Evolutionary conservation across 768 basidiomycete genomes (phyloP), one percentile per base, ranked within the genome.

Genomic region (Collybiopsis luxurians): DNA sequence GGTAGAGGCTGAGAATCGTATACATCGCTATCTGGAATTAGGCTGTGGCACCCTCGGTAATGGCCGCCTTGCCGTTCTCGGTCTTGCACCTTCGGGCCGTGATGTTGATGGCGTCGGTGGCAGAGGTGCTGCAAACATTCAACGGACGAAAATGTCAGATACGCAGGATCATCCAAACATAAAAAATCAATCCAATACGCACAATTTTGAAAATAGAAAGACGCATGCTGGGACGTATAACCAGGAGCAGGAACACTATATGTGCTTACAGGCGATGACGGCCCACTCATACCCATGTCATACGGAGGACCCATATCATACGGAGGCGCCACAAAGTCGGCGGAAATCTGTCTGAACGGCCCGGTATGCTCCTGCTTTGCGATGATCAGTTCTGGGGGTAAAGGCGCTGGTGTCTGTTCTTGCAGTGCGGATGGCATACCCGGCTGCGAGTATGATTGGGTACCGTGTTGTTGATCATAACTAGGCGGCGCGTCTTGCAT

Each of bases 401-500:
- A 21, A 34, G 48, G 48, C 9, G 30, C 21, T 13, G 34, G 15
- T 9, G 31, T 34, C n/a, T 36, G 48, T n/a, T 26, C 28, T 6
- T 49, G n/a, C 10, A 19, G 26, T 12, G 31, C 31, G 31, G 31
- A 34, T 5, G n/a, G n/a, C 5, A 28, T 27, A n/a, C n/a, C 19
- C 1, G 45, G 19, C 13, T 28, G 45, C 2, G 27, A 27, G 27
- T 38, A 26, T 36, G 49, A 39, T 17, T 51, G 49, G 21, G 49
- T n/a, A 10, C 36, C 15, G 24, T 39, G 13, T 30, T 53, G 51
- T 12, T 23, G n/a, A 15, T 55, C 53, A 23, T 55, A 55, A 43
- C 53, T 55, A n/a, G 53, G 53, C 23, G 53, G 53, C 23, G 53
- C 53, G n/a, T 55, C 53, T 30, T 55, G 26, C 24, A 40, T 38